A percentile compares a stretch with the other conserved stretches of the same genome.
Evolutionary conservation across 495 filamentous ascomycete species (phyloP).

Genomic region (Neurospora sp.): DNA sequence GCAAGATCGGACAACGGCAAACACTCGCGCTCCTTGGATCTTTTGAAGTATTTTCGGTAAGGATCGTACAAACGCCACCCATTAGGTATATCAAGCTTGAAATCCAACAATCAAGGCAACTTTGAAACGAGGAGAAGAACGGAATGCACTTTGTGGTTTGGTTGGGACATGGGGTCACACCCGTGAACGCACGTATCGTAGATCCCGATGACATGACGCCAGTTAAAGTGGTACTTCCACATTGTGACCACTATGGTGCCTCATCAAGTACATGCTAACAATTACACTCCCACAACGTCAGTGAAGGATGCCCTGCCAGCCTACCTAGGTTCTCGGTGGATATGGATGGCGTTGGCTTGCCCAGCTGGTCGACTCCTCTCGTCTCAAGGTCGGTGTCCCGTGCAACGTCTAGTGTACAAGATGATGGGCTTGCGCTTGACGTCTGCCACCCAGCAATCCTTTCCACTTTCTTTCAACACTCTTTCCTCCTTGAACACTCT

Average conservation of each 20-base stretch:
- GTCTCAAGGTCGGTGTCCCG: background rate
- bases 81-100: background rate
- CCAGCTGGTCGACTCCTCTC: background rate
- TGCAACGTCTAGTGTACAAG: background rate
- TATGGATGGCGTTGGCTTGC: background rate
- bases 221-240: constrained; percentile 11
- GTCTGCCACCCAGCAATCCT: background rate
- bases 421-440: background rate
- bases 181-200: background rate
- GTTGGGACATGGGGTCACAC: background rate
- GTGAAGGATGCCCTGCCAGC: background rate
- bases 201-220: constrained; percentile 1
- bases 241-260: background rate
- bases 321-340: background rate
- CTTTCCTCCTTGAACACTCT: background rate
- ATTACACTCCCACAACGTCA: background rate
- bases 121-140: background rate
- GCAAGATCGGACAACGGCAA: background rate
- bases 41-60: background rate
- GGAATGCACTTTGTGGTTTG: background rate
- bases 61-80: background rate
- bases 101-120: background rate
- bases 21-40: background rate
- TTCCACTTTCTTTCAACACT: background rate
- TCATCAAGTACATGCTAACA: constrained; percentile 2